Evolutionary conservation across 805 yeast genomes (phyloP), one percentile per base, ranked within the genome.

Genomic region (Starmerella davenportii): DNA sequence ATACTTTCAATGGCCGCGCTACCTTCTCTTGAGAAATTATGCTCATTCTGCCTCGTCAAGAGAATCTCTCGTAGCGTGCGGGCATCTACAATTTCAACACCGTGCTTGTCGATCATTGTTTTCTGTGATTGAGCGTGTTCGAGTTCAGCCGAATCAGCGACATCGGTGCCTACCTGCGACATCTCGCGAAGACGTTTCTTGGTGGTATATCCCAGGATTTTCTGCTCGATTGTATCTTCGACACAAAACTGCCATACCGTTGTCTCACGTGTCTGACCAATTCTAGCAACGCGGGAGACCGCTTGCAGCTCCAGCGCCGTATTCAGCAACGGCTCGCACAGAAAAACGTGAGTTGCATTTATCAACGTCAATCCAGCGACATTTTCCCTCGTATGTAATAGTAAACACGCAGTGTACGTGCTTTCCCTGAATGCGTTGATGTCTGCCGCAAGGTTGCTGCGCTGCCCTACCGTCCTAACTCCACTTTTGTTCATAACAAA

Each of bases 241-340:
- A 85, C 77, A 19, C 79, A 74, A 60, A 87, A 84, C 70, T 79
- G 76, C 95, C 96, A 90, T 1, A 87, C 93, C 1, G 75, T 77
- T 0, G 98, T 90, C 14, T 70, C 73, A 33, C 66, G 62, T 2
- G 65, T 68, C 56, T 90, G 98, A 0, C 98, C 98, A 52, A 87
- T 85, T 45, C 98, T 63, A 53, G 87, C 94, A 32, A 90, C 74
- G 45, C 98, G 68, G 36, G 92, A 80, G 38, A 85, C 78, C 0
- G 96, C 95, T 54, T 87, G 98, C 14, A 81, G 54, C 49, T 90
- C 96, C 35, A 84, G 64, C 2, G 93, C 77, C 1, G 85, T 72
- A 51, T 84, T 84, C 14, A 90, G 76, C 41, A 90, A 64, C 1
- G 98, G 96, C 58, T 90, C 98, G 55, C 95, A 79, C 4, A 90